Conservation (phyloP, 169 alveolate genomes). For the Cryptosporidium parvum region DNA sequence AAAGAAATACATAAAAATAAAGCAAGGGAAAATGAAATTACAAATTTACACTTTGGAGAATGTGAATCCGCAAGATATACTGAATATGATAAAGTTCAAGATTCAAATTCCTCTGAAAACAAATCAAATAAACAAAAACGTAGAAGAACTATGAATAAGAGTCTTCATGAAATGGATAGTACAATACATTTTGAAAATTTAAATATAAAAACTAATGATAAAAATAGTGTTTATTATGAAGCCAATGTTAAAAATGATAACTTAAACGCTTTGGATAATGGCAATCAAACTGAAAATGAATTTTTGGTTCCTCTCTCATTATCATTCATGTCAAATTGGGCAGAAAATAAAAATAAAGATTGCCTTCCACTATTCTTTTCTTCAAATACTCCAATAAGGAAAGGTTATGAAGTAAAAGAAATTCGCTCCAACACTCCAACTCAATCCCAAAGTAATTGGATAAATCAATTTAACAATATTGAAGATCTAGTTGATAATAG, state of each 20-base stretch:
- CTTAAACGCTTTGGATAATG: neutral
- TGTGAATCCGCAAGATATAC: neutral
- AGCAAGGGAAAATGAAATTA: neutral
- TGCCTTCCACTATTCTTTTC: slow-evolving; percentile 10
- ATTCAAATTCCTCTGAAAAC: neutral
- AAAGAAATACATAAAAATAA: neutral
- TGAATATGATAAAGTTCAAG: neutral
- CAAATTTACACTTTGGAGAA: neutral
- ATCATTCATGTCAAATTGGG: slow-evolving; percentile 19
- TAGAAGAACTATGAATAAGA: neutral
- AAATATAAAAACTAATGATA: neutral
- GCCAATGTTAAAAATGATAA: neutral
- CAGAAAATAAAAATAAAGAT: slow-evolving; percentile 1
- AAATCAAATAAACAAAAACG: slow-evolving; percentile 5
- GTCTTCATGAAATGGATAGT: neutral
- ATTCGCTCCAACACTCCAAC: neutral
- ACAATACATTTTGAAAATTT: neutral
- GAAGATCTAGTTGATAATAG: neutral
- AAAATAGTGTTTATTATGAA: neutral
- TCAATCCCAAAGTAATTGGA: slow-evolving; percentile 23
- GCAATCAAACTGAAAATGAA: neutral
- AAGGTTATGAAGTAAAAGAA: neutral
- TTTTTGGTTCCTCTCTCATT: slow-evolving; percentile 44
- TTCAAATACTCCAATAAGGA: slow-evolving; percentile 48
- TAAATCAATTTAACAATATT: slow-evolving; percentile 20